Conservation (phyloP, 2,329 filamentous ascomycete species). For the Colletotrichum noveboracense region DNA sequence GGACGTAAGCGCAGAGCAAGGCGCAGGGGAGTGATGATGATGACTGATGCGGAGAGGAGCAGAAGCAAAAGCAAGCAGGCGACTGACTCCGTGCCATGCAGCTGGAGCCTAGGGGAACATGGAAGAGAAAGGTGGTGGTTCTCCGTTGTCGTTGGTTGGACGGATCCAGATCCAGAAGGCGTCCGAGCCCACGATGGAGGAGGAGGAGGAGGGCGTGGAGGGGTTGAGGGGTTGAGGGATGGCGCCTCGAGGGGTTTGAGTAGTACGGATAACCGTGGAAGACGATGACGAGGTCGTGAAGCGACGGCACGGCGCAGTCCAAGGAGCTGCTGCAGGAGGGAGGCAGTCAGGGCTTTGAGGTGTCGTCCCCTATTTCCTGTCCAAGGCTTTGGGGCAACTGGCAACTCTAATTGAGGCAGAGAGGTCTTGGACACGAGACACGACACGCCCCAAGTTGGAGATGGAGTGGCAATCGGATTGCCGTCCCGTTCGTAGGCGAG, state of each 20-base stretch:
- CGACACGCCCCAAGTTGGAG: background rate
- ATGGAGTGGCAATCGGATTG: background rate
- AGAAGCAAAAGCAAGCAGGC: background rate
- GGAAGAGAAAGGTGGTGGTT: background rate
- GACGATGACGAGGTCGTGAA: background rate
- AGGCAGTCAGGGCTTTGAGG: background rate
- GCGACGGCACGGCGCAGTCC: background rate
- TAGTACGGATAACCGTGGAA: background rate
- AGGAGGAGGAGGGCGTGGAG: background rate
- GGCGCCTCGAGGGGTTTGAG: background rate
- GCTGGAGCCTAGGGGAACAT: background rate
- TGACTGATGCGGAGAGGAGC: background rate
- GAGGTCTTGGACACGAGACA: slow-evolving; percentile 5
- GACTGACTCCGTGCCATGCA: slow-evolving; percentile 18
- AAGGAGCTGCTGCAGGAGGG: background rate
- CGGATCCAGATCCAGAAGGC: background rate
- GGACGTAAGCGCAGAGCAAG: background rate
- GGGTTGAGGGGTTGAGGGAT: background rate
- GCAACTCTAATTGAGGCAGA: slow-evolving; percentile 14
- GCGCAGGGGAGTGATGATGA: background rate
- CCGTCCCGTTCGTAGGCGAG: background rate
- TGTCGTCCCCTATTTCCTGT: background rate
- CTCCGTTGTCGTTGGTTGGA: background rate
- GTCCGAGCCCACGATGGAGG: slow-evolving; percentile 2
- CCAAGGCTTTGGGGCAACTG: background rate